Evolutionary conservation across 345 rosid species (phyloP), one percentile per base, ranked within the genome.

Genomic region (Dimocarpus longan): DNA sequence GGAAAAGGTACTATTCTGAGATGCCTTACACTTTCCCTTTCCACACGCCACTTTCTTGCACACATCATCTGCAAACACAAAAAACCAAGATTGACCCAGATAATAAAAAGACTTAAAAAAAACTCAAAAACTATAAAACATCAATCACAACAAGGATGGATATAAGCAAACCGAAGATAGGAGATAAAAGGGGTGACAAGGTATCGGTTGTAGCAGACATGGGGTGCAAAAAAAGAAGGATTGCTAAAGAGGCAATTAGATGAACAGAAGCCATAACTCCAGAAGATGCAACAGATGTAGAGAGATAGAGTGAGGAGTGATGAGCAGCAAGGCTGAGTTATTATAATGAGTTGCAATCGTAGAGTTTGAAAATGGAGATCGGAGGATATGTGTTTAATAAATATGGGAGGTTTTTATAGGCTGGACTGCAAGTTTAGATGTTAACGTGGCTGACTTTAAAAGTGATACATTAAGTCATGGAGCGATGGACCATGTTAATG

Each of bases 121-220:
- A 6, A 32, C 32, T 66, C n/a, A 39, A 56, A 66, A 11, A 63
- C 13, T 46, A 66, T 22, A 6, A 37, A 16, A 48, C 32, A 65
- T 37, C 21, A 50, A 46, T 16, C 18, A 19, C 54, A 32, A 22
- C 22, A 42, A 13, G 59, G 39, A 40, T 0, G 3, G 57, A 32
- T 13, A 69, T 66, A 48, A 21, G 57, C 83, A 40, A 39, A 86
- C 89, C 87, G 13, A 72, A 6, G 46, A 67, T 12, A 5, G 85
- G 80, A 3, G 86, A n/a, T 8, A 79, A 43, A 21, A 86, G 67
- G 16, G 84, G 83, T 59, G 85, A 46, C 57, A 84, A 19, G 44
- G 77, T 40, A 60, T 80, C 67, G 74, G 79, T 28, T 11, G 75
- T 9, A 21, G 82, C 68, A n/a, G 56, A 22, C 69, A 76, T 50